phyloP scores from a whole-genome alignment of 1,139 yeast genomes.

The Protomyces pachydermus region DNA sequence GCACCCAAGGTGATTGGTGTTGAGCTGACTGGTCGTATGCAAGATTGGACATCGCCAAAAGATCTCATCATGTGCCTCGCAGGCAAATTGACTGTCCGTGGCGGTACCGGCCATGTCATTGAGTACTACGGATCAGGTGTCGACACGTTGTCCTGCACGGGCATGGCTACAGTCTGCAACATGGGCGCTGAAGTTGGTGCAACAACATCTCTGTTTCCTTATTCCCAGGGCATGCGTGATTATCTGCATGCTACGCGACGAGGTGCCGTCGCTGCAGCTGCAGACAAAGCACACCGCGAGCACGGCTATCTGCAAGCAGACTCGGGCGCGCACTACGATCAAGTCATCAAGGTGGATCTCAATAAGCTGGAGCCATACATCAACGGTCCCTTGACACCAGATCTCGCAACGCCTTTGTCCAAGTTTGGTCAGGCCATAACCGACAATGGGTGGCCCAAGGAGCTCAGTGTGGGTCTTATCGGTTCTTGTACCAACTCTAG shows the following conservation, averaged over 20 bases:
- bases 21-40: conserved; percentile 75
- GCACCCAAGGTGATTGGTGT: conserved; percentile 93
- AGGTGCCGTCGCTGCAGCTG: conserved; percentile 73
- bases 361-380: conserved; percentile 76
- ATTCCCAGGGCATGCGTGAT: conserved; percentile 77
- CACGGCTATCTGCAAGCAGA: conserved; percentile 70
- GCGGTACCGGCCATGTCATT: conserved; percentile 93
- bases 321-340: conserved; percentile 74
- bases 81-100: conserved; percentile 85
- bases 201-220: conserved; percentile 94
- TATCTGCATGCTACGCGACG: conserved; percentile 79
- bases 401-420: conserved; percentile 80
- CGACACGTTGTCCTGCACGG: conserved; percentile 77
- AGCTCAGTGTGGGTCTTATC: conserved; percentile 82
- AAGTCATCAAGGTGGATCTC: conserved; percentile 73
- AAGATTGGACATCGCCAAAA: conserved; percentile 94
- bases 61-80: conserved; percentile 90
- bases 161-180: conserved; percentile 98
- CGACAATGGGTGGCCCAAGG: conserved; percentile 72
- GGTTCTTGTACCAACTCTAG: conserved; percentile 98
- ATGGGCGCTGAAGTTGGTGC: conserved; percentile 99
- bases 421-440: conserved; percentile 59
- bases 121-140: conserved; percentile 97
- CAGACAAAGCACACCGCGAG: conserved; percentile 58
- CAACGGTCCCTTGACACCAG: conserved; percentile 95